Percentiles rank a stretch among this genome's conserved stretches.
These are phyloP conservation scores for Rhynchospora tenuis DNA, from an alignment of 176 grass and related monocot species.

Conservation along the genomic window DNA sequence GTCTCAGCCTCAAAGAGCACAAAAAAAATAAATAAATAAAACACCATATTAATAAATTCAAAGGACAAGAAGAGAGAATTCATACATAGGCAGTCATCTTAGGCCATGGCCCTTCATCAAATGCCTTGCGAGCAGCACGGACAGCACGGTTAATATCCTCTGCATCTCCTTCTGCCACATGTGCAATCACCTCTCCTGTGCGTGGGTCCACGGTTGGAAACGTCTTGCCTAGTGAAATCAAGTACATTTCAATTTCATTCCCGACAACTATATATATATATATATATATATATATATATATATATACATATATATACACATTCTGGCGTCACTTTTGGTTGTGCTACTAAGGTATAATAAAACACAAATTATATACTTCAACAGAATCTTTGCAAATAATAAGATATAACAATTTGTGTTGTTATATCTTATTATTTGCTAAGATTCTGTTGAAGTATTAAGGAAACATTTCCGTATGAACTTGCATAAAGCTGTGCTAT, in stretches of 20 bases:
- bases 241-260: neutral
- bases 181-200: constrained; percentile 59
- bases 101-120: constrained; percentile 84
- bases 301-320: neutral
- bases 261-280: neutral
- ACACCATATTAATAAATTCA: neutral
- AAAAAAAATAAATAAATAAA: neutral
- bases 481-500: neutral
- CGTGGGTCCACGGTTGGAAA: constrained; percentile 73
- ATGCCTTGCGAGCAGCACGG: constrained; percentile 69
- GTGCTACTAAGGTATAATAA: neutral
- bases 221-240: constrained; percentile 46
- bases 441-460: too few species aligned
- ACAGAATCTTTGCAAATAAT: neutral
- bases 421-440: too few species aligned
- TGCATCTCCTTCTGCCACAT: constrained; percentile 58
- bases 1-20: neutral
- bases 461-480: too few species aligned
- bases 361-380: too few species aligned
- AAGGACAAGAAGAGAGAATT: neutral
- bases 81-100: constrained; percentile 86
- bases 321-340: neutral
- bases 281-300: too few species aligned
- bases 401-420: neutral
- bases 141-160: constrained; percentile 75